A percentile compares a stretch with the other conserved stretches of the same genome.
Conservation (phyloP, 768 basidiomycete species). For the Termitomyces eurrhizus region DNA sequence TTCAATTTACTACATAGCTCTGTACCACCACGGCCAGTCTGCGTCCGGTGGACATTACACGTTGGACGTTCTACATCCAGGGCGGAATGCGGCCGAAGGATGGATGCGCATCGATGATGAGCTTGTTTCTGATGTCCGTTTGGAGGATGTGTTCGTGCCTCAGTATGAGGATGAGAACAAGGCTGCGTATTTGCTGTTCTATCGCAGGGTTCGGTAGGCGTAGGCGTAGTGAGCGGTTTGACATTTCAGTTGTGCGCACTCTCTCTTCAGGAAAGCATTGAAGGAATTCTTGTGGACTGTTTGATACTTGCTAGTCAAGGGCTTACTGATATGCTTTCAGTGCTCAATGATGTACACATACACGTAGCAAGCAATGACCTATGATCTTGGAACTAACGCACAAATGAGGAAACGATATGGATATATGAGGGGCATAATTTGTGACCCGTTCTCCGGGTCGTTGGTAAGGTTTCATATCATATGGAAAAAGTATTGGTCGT, state of each 20-base stretch:
- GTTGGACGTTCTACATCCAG: conserved; percentile 77
- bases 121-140: conserved; percentile 67
- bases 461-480: not conserved
- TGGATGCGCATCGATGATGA: conserved; percentile 98
- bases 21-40: conserved; percentile 92
- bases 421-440: not conserved
- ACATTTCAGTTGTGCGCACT: not conserved
- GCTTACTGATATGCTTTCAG: not conserved
- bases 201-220: conserved; percentile 49
- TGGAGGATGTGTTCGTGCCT: conserved; percentile 69
- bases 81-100: conserved; percentile 57
- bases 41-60: conserved; percentile 97
- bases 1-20: conserved; percentile 37
- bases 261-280: not conserved
- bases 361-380: not conserved
- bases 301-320: not conserved
- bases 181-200: conserved; percentile 88
- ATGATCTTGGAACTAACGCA: not conserved
- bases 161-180: conserved; percentile 48
- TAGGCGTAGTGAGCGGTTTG: no score
- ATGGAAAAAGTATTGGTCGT: not conserved
- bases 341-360: not conserved
- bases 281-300: not conserved
- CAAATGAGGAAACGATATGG: not conserved
- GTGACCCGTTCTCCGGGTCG: not conserved